phyloP scores from a whole-genome alignment of 768 basidiomycete species.

The Podaxis pistillaris region DNA sequence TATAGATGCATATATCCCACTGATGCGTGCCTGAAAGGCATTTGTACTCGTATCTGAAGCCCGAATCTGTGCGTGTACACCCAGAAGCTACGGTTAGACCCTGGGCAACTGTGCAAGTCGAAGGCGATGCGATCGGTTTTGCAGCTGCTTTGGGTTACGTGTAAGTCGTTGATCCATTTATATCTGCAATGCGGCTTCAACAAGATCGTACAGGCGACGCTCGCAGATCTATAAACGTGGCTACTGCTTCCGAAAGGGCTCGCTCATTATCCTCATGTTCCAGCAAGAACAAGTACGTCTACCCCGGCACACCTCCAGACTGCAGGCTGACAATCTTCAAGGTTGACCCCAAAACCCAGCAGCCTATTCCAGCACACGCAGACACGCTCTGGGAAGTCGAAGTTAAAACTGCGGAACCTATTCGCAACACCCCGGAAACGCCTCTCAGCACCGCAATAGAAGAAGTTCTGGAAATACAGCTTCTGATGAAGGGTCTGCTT shows the following conservation, averaged over 20 bases:
- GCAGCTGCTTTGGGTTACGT: conserved; percentile 77
- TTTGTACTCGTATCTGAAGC: conserved; percentile 78
- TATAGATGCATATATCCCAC: not conserved
- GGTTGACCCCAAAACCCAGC: conserved; percentile 74
- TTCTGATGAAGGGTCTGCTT: conserved; percentile 80
- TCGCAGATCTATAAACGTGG: conserved; percentile 83
- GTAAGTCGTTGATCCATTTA: conserved; percentile 35
- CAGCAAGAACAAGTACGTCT: conserved; percentile 74
- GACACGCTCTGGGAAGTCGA: conserved; percentile 88
- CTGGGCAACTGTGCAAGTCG: conserved; percentile 77
- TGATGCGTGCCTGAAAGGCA: conserved; percentile 43
- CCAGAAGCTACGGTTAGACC: conserved; percentile 87
- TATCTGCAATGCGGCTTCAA: not conserved
- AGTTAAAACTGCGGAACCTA: conserved; percentile 78
- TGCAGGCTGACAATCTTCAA: conserved; percentile 26
- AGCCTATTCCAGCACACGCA: conserved; percentile 72
- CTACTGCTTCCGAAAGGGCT: conserved; percentile 70
- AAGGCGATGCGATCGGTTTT: conserved; percentile 78
- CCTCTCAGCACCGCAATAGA: conserved; percentile 71
- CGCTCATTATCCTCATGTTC: conserved; percentile 76
- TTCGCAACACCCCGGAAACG: conserved; percentile 74
- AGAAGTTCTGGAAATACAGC: conserved; percentile 77
- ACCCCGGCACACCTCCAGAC: conserved; percentile 1
- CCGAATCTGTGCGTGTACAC: conserved; percentile 79
- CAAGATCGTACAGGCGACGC: conserved; percentile 39